These are phyloP conservation scores for Fragilariopsis cylindrus DNA, from an alignment of 108 stramenopile genomes.

Conservation along the genomic window DNA sequence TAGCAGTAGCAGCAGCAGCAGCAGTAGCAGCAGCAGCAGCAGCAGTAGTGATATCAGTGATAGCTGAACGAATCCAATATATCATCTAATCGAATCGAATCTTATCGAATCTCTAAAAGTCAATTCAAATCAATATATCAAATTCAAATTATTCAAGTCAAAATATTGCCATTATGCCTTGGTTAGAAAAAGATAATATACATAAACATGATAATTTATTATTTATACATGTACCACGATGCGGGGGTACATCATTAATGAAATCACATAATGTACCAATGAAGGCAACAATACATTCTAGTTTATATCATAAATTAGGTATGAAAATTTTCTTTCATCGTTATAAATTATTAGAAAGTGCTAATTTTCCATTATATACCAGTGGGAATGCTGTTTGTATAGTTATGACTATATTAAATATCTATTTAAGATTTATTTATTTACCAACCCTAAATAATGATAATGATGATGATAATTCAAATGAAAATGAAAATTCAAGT, in stretches of 20 bases:
- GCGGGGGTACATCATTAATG: conserved; percentile 62
- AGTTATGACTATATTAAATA: conserved; percentile 6
- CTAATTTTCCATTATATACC: conserved; percentile 50
- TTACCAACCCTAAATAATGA: conserved; percentile 54
- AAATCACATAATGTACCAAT: conserved; percentile 50
- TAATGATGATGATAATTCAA: conserved; percentile 49
- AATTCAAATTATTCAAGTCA: background rate
- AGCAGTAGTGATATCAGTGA: too few species aligned
- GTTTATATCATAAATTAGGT: conserved; percentile 29
- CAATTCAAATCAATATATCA: too few species aligned
- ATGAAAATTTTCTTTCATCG: conserved; percentile 62
- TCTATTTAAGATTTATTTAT: background rate
- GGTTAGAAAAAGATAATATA: conserved; percentile 12
- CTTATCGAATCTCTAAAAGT: too few species aligned
- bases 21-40: too few species aligned
- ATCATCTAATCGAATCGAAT: too few species aligned
- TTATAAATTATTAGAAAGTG: conserved; percentile 48
- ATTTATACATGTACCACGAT: conserved; percentile 68
- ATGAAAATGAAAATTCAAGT: conserved; percentile 24
- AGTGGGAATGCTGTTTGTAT: conserved; percentile 8
- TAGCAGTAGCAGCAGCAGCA: too few species aligned
- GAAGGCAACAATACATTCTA: conserved; percentile 37
- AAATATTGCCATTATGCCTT: conserved; percentile 6
- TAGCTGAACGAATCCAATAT: too few species aligned
- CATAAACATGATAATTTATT: conserved; percentile 33